Evolutionary conservation across 2,329 filamentous ascomycete species (phyloP), one percentile per base, ranked within the genome.

Genomic region (Microdochium nivale): DNA sequence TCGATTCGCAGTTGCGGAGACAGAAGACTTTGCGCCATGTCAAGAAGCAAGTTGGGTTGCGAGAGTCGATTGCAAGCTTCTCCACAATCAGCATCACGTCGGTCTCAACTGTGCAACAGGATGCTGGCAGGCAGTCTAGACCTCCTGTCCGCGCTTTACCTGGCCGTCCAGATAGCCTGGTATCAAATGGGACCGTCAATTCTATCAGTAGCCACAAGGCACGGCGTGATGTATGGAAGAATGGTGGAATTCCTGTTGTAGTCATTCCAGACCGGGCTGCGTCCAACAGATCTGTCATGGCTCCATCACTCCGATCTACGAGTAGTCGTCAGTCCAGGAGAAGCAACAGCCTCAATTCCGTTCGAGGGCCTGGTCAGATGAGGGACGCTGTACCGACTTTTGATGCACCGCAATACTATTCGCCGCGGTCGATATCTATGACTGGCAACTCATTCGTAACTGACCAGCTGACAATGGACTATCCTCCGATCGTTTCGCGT

Each of bases 1-100:
- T 84, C n/a, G 76, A 80, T 43, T 67, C 67, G 1, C 65, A 70
- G 30, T 71, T 74, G 14, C 73, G 70, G 49, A 72, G 72, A 47
- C 74, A 69, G 52, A 75, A 76, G 59, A 85, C 80, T 8, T 64
- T 86, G 53, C 76, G 83, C 3, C 82, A 86, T 61, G 76, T 83
- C 11, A 78, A 73, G 57, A 85, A 84, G 59, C 75, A 79, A 44
- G 65, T 66, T 9, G 66, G 67, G 1, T 59, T 83, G 52, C 72
- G 80, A 53, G 74, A 80, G 54, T 72, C 76, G 2, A 61, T 62
- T 21, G 70, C 69, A 3, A 69, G 73, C 30, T 53, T 68, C 11
- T 72, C 73, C 8, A 19, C 35, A 40, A 40, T 7, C 35, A 16
- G 14, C 13, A 40, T 19, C 4, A 40, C 19, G 4, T 14, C 16